These are phyloP conservation scores for Blastocystis sp. DNA, from an alignment of 352 stramenopile genomes.

Conservation along the genomic window DNA sequence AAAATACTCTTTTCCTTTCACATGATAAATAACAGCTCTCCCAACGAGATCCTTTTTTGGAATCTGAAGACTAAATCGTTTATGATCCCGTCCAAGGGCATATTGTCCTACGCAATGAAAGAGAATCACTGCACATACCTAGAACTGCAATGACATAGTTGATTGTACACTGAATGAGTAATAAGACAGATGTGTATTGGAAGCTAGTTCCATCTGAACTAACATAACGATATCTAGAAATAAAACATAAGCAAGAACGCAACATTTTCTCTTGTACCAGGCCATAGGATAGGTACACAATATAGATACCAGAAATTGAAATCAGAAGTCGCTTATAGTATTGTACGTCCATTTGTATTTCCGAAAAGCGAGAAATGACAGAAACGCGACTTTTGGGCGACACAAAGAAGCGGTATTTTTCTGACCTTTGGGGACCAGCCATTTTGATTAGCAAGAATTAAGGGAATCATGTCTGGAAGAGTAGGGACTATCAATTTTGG, in stretches of 20 bases:
- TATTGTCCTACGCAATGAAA: background rate
- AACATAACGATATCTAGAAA: slow-evolving; percentile 77
- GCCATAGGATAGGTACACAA: slow-evolving; percentile 83
- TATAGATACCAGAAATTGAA: slow-evolving; percentile 83
- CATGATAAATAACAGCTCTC: slow-evolving; percentile 25
- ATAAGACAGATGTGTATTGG: slow-evolving; percentile 82
- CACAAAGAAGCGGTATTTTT: background rate
- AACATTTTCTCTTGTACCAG: slow-evolving; percentile 88
- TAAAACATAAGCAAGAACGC: background rate
- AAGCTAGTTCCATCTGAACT: slow-evolving; percentile 79
- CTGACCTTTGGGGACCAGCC: background rate
- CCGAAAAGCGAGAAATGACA: background rate
- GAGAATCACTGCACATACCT: background rate
- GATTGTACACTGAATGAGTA: slow-evolving; percentile 84
- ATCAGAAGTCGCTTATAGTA: slow-evolving; percentile 72
- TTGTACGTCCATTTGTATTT: slow-evolving; percentile 1
- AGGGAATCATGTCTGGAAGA: slow-evolving; percentile 17
- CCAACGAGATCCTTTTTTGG: slow-evolving; percentile 38
- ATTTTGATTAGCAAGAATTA: background rate
- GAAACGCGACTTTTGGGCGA: background rate
- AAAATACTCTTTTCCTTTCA: slow-evolving; percentile 24
- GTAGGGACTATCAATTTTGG: background rate
- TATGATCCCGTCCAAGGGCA: background rate
- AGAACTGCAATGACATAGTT: slow-evolving; percentile 77
- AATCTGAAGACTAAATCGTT: slow-evolving; percentile 17